phyloP scores from a whole-genome alignment of 495 filamentous ascomycete genomes.

The Thozetella sp. region DNA sequence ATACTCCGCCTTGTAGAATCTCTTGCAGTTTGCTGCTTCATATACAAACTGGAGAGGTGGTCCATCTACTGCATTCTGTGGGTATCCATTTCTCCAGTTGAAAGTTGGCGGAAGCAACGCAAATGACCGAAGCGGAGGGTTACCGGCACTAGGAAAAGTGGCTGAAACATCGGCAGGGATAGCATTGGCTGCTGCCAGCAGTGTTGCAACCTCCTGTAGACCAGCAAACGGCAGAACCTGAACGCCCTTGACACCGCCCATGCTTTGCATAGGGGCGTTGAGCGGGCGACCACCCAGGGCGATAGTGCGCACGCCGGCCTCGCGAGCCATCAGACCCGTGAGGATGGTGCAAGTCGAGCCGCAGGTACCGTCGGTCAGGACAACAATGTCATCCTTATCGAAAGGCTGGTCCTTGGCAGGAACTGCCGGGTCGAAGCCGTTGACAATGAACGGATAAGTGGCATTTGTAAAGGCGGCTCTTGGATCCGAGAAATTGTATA shows the following conservation, averaged over 20 bases:
- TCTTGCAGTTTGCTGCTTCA: constrained; percentile 54
- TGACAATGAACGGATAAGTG: constrained; percentile 15
- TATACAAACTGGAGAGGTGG: constrained; percentile 53
- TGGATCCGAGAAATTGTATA: constrained; percentile 36
- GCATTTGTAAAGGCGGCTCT: no score
- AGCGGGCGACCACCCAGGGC: constrained; percentile 61
- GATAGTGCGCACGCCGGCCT: constrained; percentile 60
- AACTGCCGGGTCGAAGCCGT: constrained; percentile 23
- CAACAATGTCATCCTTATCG: constrained; percentile 41
- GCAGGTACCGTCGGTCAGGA: constrained; percentile 64
- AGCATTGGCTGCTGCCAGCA: not conserved
- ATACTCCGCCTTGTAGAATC: constrained; percentile 56
- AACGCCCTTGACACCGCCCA: constrained; percentile 61
- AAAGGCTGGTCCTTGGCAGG: constrained; percentile 24
- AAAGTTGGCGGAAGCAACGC: constrained; percentile 15
- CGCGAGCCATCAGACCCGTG: constrained; percentile 53
- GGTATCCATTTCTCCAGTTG: constrained; percentile 44
- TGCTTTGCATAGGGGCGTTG: constrained; percentile 60
- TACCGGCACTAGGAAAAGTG: not conserved
- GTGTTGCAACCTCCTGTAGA: not conserved
- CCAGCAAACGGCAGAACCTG: constrained; percentile 14
- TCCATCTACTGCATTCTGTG: constrained; percentile 31
- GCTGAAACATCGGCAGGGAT: not conserved
- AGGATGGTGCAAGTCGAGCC: constrained; percentile 66
- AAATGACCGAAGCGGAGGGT: constrained; percentile 8